Base-by-base conservation (phyloP, 177 flowering plant species). In the Vitis hybrid region DNA sequence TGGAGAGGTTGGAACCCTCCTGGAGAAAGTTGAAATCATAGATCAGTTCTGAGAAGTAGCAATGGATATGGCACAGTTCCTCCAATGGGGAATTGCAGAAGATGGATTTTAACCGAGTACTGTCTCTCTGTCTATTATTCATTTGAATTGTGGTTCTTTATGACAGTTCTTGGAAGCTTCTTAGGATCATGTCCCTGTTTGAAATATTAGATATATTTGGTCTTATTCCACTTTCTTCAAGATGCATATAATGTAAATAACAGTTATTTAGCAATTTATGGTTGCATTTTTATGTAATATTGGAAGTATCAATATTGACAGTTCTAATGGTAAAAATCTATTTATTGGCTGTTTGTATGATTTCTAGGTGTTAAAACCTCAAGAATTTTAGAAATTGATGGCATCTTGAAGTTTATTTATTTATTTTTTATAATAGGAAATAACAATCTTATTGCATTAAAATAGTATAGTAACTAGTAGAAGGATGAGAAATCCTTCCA, bases 1-100 rank as follows among this genome's bases (percentile, higher is more conserved):
- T 80, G 79, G 88, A 77, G 78, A 74, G 62, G 76, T 49, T 78
- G 79, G 79, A 77, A 65, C 56, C 4, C 45, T 5, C 75, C 5
- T 39, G 63, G 68, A 71, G 70, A 71, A 67, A 69, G 39, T 70
- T 61, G 68, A 51, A 58, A n/a, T 39, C 63, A 11, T 51, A 48
- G 58, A 53, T 66, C 29, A 31, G 13, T 10, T 55, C 11, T 5
- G 16, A 16, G 15, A 29, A 22, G 2, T 60, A n/a, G 3, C 16
- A 1, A 34, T 14, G n/a, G n/a, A 16, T 50, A 34, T 58, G 7
- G 8, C 45, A 58, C 68, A 52, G 49, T 15, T 66, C 9, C 11
- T 64, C 18, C 31, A 64, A 11, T 64, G 51, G 3, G 22, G 18
- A 10, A 29, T 39, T 39, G 45, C 45, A 8, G 39, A 48, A n/a